Conservation (phyloP, 306 rosid genomes). For the Vigna nakashimae region DNA sequence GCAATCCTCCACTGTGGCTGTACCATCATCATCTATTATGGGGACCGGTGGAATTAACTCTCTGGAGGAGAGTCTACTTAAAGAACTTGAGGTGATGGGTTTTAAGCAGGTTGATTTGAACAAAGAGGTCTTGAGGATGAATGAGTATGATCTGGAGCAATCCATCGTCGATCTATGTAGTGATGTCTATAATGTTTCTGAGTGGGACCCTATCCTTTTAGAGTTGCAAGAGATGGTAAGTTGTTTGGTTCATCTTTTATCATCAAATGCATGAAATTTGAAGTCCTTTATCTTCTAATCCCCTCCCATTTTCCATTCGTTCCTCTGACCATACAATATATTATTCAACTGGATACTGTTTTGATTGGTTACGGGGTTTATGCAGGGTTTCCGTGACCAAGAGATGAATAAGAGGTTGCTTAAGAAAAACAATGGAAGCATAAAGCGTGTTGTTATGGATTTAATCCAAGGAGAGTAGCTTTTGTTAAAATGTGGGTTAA, state of each 20-base stretch:
- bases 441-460: slow-evolving; percentile 90
- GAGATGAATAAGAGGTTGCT: slow-evolving; percentile 80
- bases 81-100: slow-evolving; percentile 86
- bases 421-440: slow-evolving; percentile 86
- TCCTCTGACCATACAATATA: not conserved
- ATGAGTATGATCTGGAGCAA: slow-evolving; percentile 72
- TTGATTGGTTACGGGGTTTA: slow-evolving; percentile 23
- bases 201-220: slow-evolving; percentile 88
- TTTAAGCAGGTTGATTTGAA: slow-evolving; percentile 76
- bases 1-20: slow-evolving; percentile 37
- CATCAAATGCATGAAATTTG: not conserved
- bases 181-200: slow-evolving; percentile 62
- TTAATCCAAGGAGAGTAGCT: slow-evolving; percentile 64
- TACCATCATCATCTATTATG: slow-evolving; percentile 43
- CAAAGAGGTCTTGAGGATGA: slow-evolving; percentile 79
- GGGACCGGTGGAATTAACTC: slow-evolving; percentile 36
- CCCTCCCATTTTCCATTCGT: not conserved
- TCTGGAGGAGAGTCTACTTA: slow-evolving; percentile 73
- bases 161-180: slow-evolving; percentile 86
- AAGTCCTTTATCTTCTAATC: not conserved
- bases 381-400: slow-evolving; percentile 78
- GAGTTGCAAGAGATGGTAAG: slow-evolving; percentile 88
- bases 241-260: not conserved
- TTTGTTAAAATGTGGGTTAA: slow-evolving; percentile 40
- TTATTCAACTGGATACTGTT: not conserved